Base-by-base conservation (phyloP, 768 basidiomycete species). In the Cyclocybe aegerita region DNA sequence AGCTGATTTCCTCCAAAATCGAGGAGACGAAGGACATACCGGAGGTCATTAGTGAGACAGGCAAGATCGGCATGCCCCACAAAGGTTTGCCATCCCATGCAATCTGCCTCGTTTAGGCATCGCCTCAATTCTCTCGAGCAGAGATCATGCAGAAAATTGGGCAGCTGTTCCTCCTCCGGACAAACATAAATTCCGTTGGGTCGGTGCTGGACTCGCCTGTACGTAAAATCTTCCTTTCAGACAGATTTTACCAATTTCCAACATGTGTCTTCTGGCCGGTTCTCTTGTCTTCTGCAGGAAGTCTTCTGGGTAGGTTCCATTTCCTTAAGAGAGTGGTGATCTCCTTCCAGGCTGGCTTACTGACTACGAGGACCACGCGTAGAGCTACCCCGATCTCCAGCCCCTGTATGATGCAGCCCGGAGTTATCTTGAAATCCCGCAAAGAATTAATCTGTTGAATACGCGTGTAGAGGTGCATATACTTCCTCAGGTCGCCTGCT, bases 101-200 rank as follows among this genome's bases (percentile, higher is more conserved):
- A 30, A 50, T 17, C 46, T 50, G 48, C 17, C 38, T 44, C 14
- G 39, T 30, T 41, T 50, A 38, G 53, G 45, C 43, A 53, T 48
- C 43, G 49, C 43, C 15, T 52, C 52, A 48, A 8, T 55, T 38
- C 42, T 49, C 48, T 46, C 15, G 41, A 42, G 10, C 56, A 83
- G 95, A 97, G 66, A 98, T 98, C 63, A 96, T 98, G 95, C 89
- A 90, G 64, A 92, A 97, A 69, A 98, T 96, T 55, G 95, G 95
- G 39, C 90, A 93, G 59, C 75, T 98, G 37, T 98, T 98, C 70
- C 84, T 98, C 35, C 74, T 97, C 58, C 79, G 95, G 55, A 93
- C 95, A 47, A 95, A 93, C 64, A 95, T 97, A 59, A 93, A 94
- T 60, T 88, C 93, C 39, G 94, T 97, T 46, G 95, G 95, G 41